Evolutionary conservation across 352 stramenopile genomes (phyloP).

Genomic region (Phytophthora pinifolia): DNA sequence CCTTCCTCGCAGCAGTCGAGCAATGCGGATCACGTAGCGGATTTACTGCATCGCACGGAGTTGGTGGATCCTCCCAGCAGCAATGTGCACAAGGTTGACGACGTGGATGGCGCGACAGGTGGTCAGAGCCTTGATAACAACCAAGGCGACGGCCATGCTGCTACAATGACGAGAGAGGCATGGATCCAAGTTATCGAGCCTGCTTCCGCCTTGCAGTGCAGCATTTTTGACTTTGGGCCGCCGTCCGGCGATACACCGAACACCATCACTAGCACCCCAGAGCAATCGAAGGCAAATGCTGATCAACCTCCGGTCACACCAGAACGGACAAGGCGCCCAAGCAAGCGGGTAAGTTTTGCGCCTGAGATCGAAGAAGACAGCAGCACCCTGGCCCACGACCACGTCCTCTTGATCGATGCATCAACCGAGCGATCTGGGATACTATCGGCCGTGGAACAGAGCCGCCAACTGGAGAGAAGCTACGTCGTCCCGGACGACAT

Average conservation of each 20-base stretch:
- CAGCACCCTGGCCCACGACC: constrained; percentile 16
- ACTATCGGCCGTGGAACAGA: constrained; percentile 30
- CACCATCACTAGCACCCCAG: not conserved
- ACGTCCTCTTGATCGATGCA: constrained; percentile 22
- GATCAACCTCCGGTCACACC: not conserved
- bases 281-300: not conserved
- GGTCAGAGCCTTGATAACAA: constrained; percentile 5
- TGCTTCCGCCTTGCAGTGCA: constrained; percentile 24
- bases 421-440: constrained; percentile 4
- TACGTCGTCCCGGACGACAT: constrained; percentile 43
- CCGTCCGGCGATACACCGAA: not conserved
- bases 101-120: not conserved
- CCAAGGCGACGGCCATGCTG: not conserved
- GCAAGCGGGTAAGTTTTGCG: constrained; percentile 28
- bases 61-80: constrained; percentile 1
- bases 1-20: not conserved
- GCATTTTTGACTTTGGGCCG: constrained; percentile 55
- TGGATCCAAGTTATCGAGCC: constrained; percentile 41
- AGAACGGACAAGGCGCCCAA: constrained; percentile 7
- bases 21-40: constrained; percentile 1
- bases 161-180: constrained; percentile 32
- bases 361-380: constrained; percentile 14
- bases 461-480: constrained; percentile 48
- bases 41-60: constrained; percentile 41
- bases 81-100: not conserved